Base-by-base conservation (phyloP, 768 basidiomycete species). In the Suillus tomentosus region DNA sequence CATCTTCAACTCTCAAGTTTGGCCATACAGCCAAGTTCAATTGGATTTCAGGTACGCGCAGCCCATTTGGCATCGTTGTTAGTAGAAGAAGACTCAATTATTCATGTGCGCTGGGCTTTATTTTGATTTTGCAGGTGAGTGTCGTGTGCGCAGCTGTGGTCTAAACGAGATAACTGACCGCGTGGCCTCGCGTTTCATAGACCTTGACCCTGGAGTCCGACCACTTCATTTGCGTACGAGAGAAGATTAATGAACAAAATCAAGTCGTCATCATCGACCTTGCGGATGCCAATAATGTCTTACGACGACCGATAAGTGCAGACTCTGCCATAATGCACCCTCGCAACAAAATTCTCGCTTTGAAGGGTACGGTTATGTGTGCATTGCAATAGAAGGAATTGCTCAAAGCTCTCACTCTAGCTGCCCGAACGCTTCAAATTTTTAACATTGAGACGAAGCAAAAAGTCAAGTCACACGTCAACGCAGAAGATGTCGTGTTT, bases 251-350 rank as follows among this genome's bases (percentile, higher is more conserved):
- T 72, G 95, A 96, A 68, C 90, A 94, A 73, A 95, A 96, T 79
- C 96, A 98, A 79, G 97, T 99, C 67, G 96, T 98, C 75, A 99
- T 99, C 74, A 92, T 99, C 74, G 96, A 99, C 88, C 89, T 99
- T 67, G 83, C 91, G 66, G 94, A 99, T 77, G 94, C 96, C 71
- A 98, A 98, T 81, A 94, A 96, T 90, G 92, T 99, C 71, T 85
- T 96, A 62, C 90, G 95, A 65, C 84, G 95, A 70, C 95, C 95
- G 66, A 99, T 99, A 73, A 91, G 93, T 31, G 97, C 97, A n/a
- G 97, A 99, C 76, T 94, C 94, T 45, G 96, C 97, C 63, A 97
- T 99, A 70, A 99, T 99, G 96, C 95, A 98, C 74, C 94, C 94
- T 48, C 87, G 85, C 65, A 88, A 96, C 81, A 99, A 98, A 86